These are phyloP conservation scores for Podospora anserina DNA, from an alignment of 495 filamentous ascomycete species.

Conservation along the genomic window DNA sequence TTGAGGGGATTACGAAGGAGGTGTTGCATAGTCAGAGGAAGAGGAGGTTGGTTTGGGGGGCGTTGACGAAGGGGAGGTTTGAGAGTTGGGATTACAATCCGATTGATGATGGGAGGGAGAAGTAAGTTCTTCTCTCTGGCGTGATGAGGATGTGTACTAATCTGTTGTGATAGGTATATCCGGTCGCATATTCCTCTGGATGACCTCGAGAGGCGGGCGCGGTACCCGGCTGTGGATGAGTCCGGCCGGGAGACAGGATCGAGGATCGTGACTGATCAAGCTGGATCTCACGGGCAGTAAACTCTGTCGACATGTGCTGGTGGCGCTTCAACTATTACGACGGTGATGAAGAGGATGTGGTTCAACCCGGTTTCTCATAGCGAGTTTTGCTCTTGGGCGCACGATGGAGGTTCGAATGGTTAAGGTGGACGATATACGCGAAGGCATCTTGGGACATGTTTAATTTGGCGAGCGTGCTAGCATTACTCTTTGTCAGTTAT, in stretches of 20 bases:
- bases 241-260: slow-evolving; percentile 47
- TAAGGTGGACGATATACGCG: not conserved
- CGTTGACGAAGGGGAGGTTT: slow-evolving; percentile 66
- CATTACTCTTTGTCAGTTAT: not conserved
- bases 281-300: slow-evolving; percentile 47
- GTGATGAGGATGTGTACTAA: not conserved
- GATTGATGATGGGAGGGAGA: slow-evolving; percentile 63
- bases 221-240: slow-evolving; percentile 63
- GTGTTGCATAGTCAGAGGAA: slow-evolving; percentile 70
- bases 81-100: slow-evolving; percentile 78
- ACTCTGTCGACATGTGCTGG: not conserved
- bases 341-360: not conserved
- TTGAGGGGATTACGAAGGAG: slow-evolving; percentile 63
- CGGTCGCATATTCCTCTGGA: slow-evolving; percentile 65
- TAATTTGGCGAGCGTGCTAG: not conserved
- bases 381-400: not conserved
- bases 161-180: slow-evolving; percentile 51
- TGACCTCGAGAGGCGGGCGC: slow-evolving; percentile 62
- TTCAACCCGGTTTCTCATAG: not conserved
- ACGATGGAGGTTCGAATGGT: not conserved
- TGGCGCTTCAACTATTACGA: not conserved
- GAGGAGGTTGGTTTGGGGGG: slow-evolving; percentile 68
- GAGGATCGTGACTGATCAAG: slow-evolving; percentile 40
- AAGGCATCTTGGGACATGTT: not conserved
- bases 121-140: slow-evolving; percentile 45